Percentiles rank a stretch among this genome's conserved stretches.
phyloP scores from a whole-genome alignment of 2,329 filamentous ascomycete species.

The Aspergillus terreus region DNA sequence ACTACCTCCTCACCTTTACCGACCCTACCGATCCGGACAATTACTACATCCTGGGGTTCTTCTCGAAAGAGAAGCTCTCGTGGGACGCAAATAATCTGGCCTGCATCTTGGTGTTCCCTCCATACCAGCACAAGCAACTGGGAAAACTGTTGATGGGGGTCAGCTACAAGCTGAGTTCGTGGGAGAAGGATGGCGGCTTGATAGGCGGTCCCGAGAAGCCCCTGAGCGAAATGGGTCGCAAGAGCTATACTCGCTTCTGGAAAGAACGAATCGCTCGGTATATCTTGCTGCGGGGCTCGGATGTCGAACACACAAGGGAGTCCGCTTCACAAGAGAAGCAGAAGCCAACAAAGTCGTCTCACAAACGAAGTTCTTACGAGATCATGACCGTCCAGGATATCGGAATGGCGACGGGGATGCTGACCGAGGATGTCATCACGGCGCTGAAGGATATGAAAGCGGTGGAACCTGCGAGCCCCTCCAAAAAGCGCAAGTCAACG shows the following conservation, averaged over 20 bases:
- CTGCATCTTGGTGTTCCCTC: constrained; percentile 92
- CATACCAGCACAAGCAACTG: constrained; percentile 87
- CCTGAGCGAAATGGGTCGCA: constrained; percentile 77
- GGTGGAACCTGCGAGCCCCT: constrained; percentile 49
- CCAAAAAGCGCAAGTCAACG: constrained; percentile 52
- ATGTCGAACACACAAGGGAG: constrained; percentile 24
- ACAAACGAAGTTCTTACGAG: constrained; percentile 42
- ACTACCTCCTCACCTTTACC: constrained; percentile 83
- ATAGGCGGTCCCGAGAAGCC: constrained; percentile 93
- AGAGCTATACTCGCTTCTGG: constrained; percentile 84
- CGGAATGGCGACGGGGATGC: constrained; percentile 76
- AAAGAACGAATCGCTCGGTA: constrained; percentile 75
- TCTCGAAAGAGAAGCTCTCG: constrained; percentile 97
- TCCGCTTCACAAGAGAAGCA: constrained; percentile 24
- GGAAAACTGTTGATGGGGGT: constrained; percentile 87
- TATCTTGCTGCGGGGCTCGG: constrained; percentile 45
- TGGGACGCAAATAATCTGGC: constrained; percentile 99
- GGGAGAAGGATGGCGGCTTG: constrained; percentile 62
- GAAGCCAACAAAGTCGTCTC: constrained; percentile 33
- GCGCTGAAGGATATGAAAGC: constrained; percentile 78
- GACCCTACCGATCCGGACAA: constrained; percentile 42
- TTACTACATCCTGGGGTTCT: constrained; percentile 81
- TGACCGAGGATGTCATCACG: constrained; percentile 74
- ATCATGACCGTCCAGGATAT: constrained; percentile 66
- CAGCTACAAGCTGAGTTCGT: constrained; percentile 84